These are phyloP conservation scores for Parascedosporium putredinis DNA, from an alignment of 2,329 filamentous ascomycete genomes.

Conservation along the genomic window DNA sequence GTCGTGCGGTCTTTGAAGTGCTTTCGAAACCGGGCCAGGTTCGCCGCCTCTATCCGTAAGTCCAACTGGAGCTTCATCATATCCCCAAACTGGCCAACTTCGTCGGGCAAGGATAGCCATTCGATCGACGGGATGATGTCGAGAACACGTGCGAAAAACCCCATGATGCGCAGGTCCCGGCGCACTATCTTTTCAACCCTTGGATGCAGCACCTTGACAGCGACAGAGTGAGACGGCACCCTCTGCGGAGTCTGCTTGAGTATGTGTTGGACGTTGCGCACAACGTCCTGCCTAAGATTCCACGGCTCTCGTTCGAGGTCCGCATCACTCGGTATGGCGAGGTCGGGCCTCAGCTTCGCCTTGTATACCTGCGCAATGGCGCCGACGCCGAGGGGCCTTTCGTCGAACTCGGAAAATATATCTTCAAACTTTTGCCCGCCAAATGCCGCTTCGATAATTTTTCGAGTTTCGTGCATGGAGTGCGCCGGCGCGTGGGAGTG, in stretches of 20 bases:
- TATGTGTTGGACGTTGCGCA: conserved; percentile 72
- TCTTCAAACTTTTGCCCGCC: conserved; percentile 70
- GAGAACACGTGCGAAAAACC: conserved; percentile 73
- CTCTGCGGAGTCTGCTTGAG: conserved; percentile 78
- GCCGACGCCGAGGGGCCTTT: conserved; percentile 80
- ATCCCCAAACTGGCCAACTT: conserved; percentile 86
- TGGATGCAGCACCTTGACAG: conserved; percentile 91
- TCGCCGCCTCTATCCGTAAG: conserved; percentile 86
- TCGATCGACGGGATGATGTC: conserved; percentile 89
- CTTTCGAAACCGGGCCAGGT: conserved; percentile 75
- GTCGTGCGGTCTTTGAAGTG: conserved; percentile 85
- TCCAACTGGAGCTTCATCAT: conserved; percentile 99
- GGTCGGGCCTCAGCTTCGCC: conserved; percentile 73
- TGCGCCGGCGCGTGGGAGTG: conserved; percentile 94
- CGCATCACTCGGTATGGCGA: conserved; percentile 54
- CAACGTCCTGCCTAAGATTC: conserved; percentile 58
- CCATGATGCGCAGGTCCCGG: conserved; percentile 91
- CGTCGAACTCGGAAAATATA: conserved; percentile 93
- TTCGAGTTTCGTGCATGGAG: conserved; percentile 67
- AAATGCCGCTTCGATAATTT: conserved; percentile 73
- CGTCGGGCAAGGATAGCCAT: conserved; percentile 92
- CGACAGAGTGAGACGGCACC: conserved; percentile 85
- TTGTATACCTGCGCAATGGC: conserved; percentile 98
- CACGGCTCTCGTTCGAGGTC: conserved; percentile 32
- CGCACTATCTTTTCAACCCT: conserved; percentile 80